Base-by-base conservation (phyloP, 768 basidiomycete species). In the Hydnomerulius pinastri region DNA sequence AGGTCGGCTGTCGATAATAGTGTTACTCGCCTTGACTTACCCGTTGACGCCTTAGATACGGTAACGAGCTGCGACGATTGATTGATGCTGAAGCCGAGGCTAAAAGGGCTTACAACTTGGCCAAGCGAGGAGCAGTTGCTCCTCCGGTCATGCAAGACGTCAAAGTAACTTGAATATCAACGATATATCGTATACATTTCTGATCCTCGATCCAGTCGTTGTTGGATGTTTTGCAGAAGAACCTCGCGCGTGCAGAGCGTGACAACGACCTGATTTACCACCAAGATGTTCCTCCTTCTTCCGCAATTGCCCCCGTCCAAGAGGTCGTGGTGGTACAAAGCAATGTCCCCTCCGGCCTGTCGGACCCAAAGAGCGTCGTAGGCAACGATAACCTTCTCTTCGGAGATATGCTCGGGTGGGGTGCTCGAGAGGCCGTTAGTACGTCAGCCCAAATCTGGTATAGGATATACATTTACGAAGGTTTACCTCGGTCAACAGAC, bases 221-320 rank as follows among this genome's bases (percentile, higher is more conserved):
- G 13, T 71, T 88, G 21, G 85, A 86, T 39, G 83, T 74, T 7
- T 73, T 97, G 21, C 79, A 86, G 56, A 82, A 79, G 44, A 80
- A 83, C 48, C 67, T 89, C 28, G 69, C 74, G 4, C 80, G 91
- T 12, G 90, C 95, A 0, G 82, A 87, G 55, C 82, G 92, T 27
- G 96, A 98, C 67, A 99, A 99, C 65, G 90, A 96, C 67, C 73
- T 97, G 6, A 97, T 99, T 32, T 99, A 98, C 71, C 92, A 97
- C 58, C 79, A 91, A 43, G 86, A 91, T 48, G 76, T 96, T 1
- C 93, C 95, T 1, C 73, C 92, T 0, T 59, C 80, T 4, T 82
- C 87, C 2, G 78, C 85, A 13, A 78, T 97, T 6, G 71, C 84
- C 0, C 63, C 77, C 0, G 83, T 98, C 43, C 72, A 75, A 25